Evolutionary conservation across 2,329 filamentous ascomycete genomes (phyloP).

Genomic region (Alternaria sp.): DNA sequence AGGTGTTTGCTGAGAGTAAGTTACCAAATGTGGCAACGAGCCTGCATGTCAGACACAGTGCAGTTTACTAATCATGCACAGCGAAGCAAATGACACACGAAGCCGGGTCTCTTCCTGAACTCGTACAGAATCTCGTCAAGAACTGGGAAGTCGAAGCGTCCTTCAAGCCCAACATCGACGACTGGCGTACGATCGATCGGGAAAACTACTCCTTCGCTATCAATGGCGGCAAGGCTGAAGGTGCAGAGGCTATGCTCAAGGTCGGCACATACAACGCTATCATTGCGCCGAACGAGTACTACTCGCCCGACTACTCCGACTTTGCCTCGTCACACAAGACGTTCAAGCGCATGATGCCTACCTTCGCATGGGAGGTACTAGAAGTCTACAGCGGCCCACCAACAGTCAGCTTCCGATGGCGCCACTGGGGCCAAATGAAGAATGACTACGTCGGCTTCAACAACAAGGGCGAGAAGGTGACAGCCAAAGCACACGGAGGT

Average conservation of each 20-base stretch:
- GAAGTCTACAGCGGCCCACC: slow-evolving; percentile 72
- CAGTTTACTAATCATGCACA: slow-evolving; percentile 35
- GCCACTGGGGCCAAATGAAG: slow-evolving; percentile 72
- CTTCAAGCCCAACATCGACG: slow-evolving; percentile 65
- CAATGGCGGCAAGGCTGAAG: slow-evolving; percentile 64
- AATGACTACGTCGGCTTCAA: slow-evolving; percentile 70
- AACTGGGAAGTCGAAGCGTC: slow-evolving; percentile 77
- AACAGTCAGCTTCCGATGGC: slow-evolving; percentile 67
- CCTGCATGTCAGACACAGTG: not conserved
- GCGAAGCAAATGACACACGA: slow-evolving; percentile 64
- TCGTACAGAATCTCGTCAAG: slow-evolving; percentile 74
- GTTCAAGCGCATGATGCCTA: slow-evolving; percentile 76
- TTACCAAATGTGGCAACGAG: not conserved
- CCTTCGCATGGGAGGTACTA: slow-evolving; percentile 73
- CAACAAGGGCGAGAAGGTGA: slow-evolving; percentile 67
- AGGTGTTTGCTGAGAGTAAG: slow-evolving; percentile 65
- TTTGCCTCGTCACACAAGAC: slow-evolving; percentile 71
- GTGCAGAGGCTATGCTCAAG: slow-evolving; percentile 68
- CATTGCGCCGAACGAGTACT: slow-evolving; percentile 68
- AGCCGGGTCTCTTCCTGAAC: slow-evolving; percentile 62
- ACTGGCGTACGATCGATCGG: slow-evolving; percentile 71
- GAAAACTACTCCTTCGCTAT: slow-evolving; percentile 67
- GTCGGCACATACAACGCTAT: slow-evolving; percentile 74
- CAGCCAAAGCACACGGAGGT: slow-evolving; percentile 65
- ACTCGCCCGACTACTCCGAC: slow-evolving; percentile 66